These are phyloP conservation scores for Amanita inopinata DNA, from an alignment of 768 basidiomycete species.

Conservation along the genomic window DNA sequence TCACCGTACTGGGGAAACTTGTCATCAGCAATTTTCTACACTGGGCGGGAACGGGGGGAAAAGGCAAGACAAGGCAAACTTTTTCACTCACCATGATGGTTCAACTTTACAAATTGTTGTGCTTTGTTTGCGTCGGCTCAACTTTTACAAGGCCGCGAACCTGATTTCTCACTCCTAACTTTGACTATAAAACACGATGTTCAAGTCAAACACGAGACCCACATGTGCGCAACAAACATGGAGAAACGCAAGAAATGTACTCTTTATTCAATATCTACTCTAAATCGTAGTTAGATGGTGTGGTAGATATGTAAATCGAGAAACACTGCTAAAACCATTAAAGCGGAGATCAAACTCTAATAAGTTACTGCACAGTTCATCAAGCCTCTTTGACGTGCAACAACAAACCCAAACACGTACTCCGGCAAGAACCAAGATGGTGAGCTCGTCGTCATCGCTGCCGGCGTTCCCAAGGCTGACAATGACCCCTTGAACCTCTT, in stretches of 20 bases:
- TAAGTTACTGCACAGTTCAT: constrained; percentile 53
- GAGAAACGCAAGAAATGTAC: too few species aligned
- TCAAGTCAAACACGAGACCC: too few species aligned
- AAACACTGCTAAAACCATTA: constrained; percentile 12
- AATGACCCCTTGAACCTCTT: constrained; percentile 13
- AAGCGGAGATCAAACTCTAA: constrained; percentile 36
- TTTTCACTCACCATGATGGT: constrained; percentile 62
- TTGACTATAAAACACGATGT: too few species aligned
- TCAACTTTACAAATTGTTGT: constrained; percentile 38
- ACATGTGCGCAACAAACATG: too few species aligned
- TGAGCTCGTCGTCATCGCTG: constrained; percentile 45
- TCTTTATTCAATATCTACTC: too few species aligned
- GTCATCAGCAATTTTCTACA: constrained; percentile 9
- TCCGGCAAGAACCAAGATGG: constrained; percentile 70
- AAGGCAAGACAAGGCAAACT: constrained; percentile 2
- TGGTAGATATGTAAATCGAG: not conserved
- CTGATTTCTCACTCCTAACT: constrained; percentile 3
- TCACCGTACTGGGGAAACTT: constrained; percentile 51
- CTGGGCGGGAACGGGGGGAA: constrained; percentile 9
- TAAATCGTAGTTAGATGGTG: too few species aligned
- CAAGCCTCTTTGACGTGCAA: constrained; percentile 37
- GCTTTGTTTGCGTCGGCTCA: constrained; percentile 27
- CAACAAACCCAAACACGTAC: constrained; percentile 41
- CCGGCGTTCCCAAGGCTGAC: constrained; percentile 12
- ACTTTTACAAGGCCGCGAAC: constrained; percentile 14